phyloP scores from a whole-genome alignment of 768 basidiomycete species.

The Trametes punicea region DNA sequence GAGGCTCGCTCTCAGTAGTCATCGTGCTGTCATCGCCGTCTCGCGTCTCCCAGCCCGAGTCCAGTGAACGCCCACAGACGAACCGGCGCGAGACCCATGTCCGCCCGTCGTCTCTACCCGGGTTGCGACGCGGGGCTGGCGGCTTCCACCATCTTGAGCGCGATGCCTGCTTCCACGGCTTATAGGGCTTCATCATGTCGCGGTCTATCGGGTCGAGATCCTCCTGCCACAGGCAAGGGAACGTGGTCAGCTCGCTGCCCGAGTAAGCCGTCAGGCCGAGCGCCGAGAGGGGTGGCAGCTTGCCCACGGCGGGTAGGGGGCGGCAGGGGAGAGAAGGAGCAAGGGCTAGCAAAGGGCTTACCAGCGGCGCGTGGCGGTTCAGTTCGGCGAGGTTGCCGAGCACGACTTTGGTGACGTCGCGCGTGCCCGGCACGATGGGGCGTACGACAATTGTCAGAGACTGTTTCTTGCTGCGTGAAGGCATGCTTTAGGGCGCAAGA shows the following conservation, averaged over 20 bases:
- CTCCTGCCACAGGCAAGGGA: background rate
- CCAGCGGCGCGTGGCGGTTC: conserved; percentile 4
- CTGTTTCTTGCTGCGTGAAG: conserved; percentile 9
- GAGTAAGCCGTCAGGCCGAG: background rate
- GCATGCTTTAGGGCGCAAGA: too few relatives aligned
- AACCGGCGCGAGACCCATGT: conserved; percentile 2
- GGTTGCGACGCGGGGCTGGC: background rate
- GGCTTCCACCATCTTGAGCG: background rate
- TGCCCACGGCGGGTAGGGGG: background rate
- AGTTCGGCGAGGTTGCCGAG: conserved; percentile 3
- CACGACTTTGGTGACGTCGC: background rate
- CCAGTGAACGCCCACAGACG: background rate
- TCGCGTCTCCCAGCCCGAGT: background rate
- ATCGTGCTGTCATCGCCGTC: background rate
- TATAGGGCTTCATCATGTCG: background rate
- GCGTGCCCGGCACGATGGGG: conserved; percentile 2
- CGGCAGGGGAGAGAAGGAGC: background rate
- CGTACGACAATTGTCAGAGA: conserved; percentile 2
- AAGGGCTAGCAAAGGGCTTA: background rate
- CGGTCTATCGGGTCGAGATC: background rate
- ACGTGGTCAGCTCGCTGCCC: background rate
- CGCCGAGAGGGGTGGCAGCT: background rate
- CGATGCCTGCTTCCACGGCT: conserved; percentile 8
- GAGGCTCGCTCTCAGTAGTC: background rate
- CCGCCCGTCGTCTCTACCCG: background rate